phyloP scores from a whole-genome alignment of 2,329 filamentous ascomycete species.

The Cadophora sp. region DNA sequence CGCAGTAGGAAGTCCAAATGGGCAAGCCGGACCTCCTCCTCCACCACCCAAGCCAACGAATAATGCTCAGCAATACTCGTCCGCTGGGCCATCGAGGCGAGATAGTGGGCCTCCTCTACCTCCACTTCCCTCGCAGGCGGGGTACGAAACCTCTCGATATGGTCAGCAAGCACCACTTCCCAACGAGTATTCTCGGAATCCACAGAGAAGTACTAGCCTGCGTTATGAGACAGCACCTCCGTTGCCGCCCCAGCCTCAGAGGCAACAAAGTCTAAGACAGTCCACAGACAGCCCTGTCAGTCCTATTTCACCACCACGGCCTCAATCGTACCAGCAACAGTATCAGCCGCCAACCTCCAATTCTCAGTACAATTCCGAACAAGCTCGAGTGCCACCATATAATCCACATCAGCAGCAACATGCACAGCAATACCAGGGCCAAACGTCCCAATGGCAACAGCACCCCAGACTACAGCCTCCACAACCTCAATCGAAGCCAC shows the following conservation, averaged over 20 bases:
- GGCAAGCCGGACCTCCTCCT: slow-evolving; percentile 41
- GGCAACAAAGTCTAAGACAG: slow-evolving; percentile 33
- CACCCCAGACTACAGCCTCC: slow-evolving; percentile 41
- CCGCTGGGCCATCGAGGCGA: slow-evolving; percentile 29
- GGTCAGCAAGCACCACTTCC: slow-evolving; percentile 31
- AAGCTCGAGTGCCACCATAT: slow-evolving; percentile 32
- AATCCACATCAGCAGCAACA: slow-evolving; percentile 32
- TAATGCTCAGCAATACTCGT: slow-evolving; percentile 29
- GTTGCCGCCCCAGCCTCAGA: slow-evolving; percentile 42
- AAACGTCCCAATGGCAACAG: slow-evolving; percentile 39
- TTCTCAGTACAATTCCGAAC: slow-evolving; percentile 28
- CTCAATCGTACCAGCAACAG: slow-evolving; percentile 36
- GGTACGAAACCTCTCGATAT: slow-evolving; percentile 34
- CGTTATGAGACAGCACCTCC: slow-evolving; percentile 40
- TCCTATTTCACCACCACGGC: slow-evolving; percentile 38
- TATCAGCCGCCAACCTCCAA: slow-evolving; percentile 26
- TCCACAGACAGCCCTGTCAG: slow-evolving; percentile 40
- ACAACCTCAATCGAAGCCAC: slow-evolving; percentile 46
- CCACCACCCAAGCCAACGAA: slow-evolving; percentile 43
- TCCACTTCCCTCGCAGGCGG: slow-evolving; percentile 40
- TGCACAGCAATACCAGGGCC: slow-evolving; percentile 30
- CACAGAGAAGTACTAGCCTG: slow-evolving; percentile 44
- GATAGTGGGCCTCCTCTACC: slow-evolving; percentile 44
- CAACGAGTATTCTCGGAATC: slow-evolving; percentile 31
- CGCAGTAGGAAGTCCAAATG: slow-evolving; percentile 41